Percentiles rank a stretch among this genome's conserved stretches.
Evolutionary conservation across 2,329 filamentous ascomycete species (phyloP).

Genomic region (Colletotrichum sp.): DNA sequence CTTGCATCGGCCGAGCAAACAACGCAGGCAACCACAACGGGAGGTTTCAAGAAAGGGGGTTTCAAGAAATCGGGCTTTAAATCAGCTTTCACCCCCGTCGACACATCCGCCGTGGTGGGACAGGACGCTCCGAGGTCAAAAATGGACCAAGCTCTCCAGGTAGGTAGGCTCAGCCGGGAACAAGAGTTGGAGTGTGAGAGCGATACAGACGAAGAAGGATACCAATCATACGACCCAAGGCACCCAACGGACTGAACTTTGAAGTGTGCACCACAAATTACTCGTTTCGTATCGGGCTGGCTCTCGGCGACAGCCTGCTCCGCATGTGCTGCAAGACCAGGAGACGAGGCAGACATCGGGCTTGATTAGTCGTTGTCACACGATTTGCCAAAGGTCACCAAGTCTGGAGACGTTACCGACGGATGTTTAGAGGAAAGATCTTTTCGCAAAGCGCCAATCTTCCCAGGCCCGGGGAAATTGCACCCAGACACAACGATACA

Average conservation of each 20-base stretch:
- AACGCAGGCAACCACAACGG: constrained; percentile 28
- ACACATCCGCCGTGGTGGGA: constrained; percentile 29
- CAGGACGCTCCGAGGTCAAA: constrained; percentile 22
- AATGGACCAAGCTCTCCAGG: constrained; percentile 9
- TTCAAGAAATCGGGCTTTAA: constrained; percentile 88
- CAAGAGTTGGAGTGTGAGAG: constrained; percentile 49
- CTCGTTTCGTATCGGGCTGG: neutral
- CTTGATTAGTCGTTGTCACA: neutral
- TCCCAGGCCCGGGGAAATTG: neutral
- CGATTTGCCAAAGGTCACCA: neutral
- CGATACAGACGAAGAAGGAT: constrained; percentile 73
- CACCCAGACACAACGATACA: neutral
- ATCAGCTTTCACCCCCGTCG: constrained; percentile 69
- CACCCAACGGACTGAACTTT: constrained; percentile 61
- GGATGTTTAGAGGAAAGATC: neutral
- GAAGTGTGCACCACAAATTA: neutral
- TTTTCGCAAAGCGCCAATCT: neutral
- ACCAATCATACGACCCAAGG: constrained; percentile 69
- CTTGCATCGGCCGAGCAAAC: constrained; percentile 43
- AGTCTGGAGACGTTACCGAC: neutral
- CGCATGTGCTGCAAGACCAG: neutral
- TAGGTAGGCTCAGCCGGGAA: constrained; percentile 23
- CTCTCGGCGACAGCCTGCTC: neutral
- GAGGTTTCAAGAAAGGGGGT: constrained; percentile 68
- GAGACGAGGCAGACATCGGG: neutral